Evolutionary conservation across 1,284 basidiomycete genomes (phyloP).

Genomic region (Ceratobasidium sp.): DNA sequence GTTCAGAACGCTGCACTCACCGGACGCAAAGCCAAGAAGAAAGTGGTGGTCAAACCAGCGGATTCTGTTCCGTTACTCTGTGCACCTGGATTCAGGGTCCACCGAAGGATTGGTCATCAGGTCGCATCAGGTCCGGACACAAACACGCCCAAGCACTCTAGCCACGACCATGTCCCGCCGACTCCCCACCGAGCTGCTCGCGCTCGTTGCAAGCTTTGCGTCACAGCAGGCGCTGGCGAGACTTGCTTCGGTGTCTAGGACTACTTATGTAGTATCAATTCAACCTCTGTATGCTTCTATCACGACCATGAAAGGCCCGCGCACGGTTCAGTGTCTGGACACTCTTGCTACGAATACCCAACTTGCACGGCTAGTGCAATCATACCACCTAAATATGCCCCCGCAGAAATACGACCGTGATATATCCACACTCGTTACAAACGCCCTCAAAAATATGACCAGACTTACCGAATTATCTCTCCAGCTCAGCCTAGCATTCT

Average conservation of each 20-base stretch:
- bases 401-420: background rate
- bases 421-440: background rate
- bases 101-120: background rate
- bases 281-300: slow-evolving; percentile 26
- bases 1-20: background rate
- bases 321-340: slow-evolving; percentile 20
- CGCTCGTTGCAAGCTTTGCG: background rate
- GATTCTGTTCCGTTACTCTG: background rate
- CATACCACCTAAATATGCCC: no score
- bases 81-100: background rate
- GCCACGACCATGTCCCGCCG: background rate
- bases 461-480: slow-evolving; percentile 11
- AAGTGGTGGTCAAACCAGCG: slow-evolving; percentile 16
- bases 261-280: background rate
- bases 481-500: background rate
- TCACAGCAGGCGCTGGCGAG: background rate
- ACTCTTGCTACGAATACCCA: background rate
- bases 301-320: background rate
- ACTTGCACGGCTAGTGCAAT: slow-evolving; percentile 20
- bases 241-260: background rate
- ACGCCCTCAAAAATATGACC: slow-evolving; percentile 21
- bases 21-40: no score
- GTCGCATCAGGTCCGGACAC: no score
- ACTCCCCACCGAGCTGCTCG: slow-evolving; percentile 34
- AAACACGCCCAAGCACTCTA: background rate